Evolutionary conservation across 2,329 filamentous ascomycete genomes (phyloP), one percentile per base, ranked within the genome.

Genomic region (Polychaeton citri): DNA sequence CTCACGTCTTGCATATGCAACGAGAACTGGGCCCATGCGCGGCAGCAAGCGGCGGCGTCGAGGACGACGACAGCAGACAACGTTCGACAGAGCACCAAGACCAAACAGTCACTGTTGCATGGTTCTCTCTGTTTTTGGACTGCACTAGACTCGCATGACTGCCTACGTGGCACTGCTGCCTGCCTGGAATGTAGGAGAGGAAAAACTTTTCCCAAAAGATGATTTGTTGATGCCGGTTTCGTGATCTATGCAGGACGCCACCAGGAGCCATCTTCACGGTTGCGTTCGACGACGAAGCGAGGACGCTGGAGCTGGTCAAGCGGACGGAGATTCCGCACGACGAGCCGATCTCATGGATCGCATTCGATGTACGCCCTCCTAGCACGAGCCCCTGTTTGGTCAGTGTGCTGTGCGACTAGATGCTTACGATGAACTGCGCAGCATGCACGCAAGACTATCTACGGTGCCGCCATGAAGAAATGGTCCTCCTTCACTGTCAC

Each of bases 301-400:
- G 86, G 45, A 79, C 77, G 5, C 62, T 92, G 41, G 72, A 79
- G 46, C 61, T 90, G 51, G 64, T 92, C 53, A 86, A 88, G 64
- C 76, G 79, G 49, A 90, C 83, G 1, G 74, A 77, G 39, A 90
- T 92, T 38, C 79, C 83, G 4, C 62, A 81, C 35, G 81, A 88
- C 44, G 83, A 93, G 61, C 82, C 85, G 6, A 90, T 93, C 46
- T 92, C 84, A 40, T 93, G 85, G 85, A 88, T 93, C 81, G 79
- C 83, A 12, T 88, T 92, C 52, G 80, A 84, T 57, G 82, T 85
- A 65, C 62, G 79, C 24, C 21, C 24, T 12, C 12, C 15, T 7
- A 28, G 24, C 12, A 28, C n/a, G n/a, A n/a, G n/a, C n/a, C n/a
- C n/a, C n/a, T n/a, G n/a, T n/a, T n/a, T n/a, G n/a, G n/a, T n/a